Base-by-base conservation (phyloP, 2,329 filamentous ascomycete species). In the Exophiala sp. region DNA sequence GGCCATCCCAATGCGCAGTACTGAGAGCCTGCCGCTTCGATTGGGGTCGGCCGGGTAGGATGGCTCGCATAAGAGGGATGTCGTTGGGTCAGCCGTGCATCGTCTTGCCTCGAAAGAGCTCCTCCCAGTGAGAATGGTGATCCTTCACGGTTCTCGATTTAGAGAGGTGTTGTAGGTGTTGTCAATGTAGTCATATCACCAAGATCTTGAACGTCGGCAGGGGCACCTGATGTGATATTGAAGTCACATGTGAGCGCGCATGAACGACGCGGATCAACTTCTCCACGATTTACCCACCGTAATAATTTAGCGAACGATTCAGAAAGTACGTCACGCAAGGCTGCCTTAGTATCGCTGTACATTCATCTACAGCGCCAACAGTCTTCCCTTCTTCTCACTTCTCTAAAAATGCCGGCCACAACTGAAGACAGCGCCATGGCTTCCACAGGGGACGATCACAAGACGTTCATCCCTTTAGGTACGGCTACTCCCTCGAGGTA, bases 11-110 rank as follows among this genome's bases (percentile, higher is more conserved):
- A 68, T 82, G 78, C 69, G 84, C 87, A 57, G 84, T 86, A 70
- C 83, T 83, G 68, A 91, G 78, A 74, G 86, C 85, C 78, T 91
- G 88, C 66, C 89, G 85, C 77, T 83, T 87, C 65, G 86, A 79
- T 77, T 83, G 83, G 69, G 89, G 88, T 75, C 85, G 83, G 70
- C 89, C 89, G 61, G 89, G 89, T 65, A 91, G 80, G 74, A 91
- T 83, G 69, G 84, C 82, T 78, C 85, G 85, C 87, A 91, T 91
- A 71, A 75, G 83, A 75, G 70, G 41, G 7, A 12, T 39, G 16
- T 39, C 2, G 36, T 39, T 39, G 36, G 16, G 36, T 39, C 36
- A 39, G 36, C 36, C 24, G 24, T 29, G 24, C 24, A 29, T 29
- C 24, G 24, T 29, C 7, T 2, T 29, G 24, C 24, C 24, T 29